phyloP scores from a whole-genome alignment of 2,329 filamentous ascomycete species.

The Diaporthe destruens region DNA sequence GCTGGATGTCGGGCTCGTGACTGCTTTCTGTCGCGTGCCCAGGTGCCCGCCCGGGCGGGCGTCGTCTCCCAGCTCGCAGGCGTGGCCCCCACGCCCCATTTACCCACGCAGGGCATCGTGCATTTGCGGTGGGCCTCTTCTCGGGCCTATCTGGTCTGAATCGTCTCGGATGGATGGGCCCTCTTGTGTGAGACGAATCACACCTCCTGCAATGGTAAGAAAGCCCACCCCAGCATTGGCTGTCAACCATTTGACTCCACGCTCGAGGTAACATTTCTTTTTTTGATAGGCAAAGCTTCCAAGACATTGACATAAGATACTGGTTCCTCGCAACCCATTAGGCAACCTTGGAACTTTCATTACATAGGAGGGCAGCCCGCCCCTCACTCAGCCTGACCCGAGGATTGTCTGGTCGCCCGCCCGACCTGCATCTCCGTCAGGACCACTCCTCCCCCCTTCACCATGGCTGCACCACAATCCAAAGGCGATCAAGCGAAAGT shows the following conservation, averaged over 20 bases:
- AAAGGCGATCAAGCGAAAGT: constrained; percentile 28
- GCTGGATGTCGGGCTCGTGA: constrained; percentile 11
- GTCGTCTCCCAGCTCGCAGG: constrained; percentile 1
- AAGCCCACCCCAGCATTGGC: constrained; percentile 8
- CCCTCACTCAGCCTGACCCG: not conserved
- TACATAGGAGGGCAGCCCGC: constrained; percentile 14
- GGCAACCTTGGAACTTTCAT: not conserved
- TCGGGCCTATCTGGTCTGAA: constrained; percentile 23
- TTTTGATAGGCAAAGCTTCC: not conserved
- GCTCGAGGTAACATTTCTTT: constrained; percentile 14
- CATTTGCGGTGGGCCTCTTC: constrained; percentile 3
- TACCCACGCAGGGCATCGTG: constrained; percentile 9
- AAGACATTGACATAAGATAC: constrained; percentile 1
- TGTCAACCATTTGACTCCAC: constrained; percentile 3
- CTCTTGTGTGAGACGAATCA: constrained; percentile 30
- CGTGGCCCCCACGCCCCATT: constrained; percentile 5
- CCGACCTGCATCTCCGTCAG: not conserved
- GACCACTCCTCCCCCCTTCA: not conserved
- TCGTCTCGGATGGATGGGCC: constrained; percentile 26
- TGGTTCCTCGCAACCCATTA: constrained; percentile 2
- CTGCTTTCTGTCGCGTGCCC: constrained; percentile 13
- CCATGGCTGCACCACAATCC: constrained; percentile 23
- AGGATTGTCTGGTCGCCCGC: not conserved
- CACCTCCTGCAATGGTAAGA: constrained; percentile 27
- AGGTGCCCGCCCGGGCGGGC: too few relatives aligned